A percentile compares a stretch with the other conserved stretches of the same genome.
Evolutionary conservation across 2,329 filamentous ascomycete species (phyloP).

Genomic region (Colletotrichum lentis): DNA sequence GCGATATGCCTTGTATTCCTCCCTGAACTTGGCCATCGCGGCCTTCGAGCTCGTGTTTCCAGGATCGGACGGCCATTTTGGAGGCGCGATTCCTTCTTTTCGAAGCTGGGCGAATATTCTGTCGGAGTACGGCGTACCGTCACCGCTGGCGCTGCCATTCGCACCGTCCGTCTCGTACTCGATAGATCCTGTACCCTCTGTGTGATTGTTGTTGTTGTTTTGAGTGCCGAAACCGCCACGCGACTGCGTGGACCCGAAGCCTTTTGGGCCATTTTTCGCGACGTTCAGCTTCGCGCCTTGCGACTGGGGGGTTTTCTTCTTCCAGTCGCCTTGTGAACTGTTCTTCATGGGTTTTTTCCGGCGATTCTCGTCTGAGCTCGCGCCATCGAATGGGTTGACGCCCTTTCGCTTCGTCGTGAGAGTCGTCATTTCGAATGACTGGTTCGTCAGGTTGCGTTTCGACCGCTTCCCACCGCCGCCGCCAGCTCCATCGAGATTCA

Average conservation of each 20-base stretch:
- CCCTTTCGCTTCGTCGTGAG: constrained; percentile 40
- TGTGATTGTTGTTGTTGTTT: constrained; percentile 22
- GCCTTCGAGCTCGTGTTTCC: constrained; percentile 58
- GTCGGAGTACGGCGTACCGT: constrained; percentile 53
- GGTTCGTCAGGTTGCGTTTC: constrained; percentile 42
- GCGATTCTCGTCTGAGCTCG: constrained; percentile 39
- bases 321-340: constrained; percentile 35
- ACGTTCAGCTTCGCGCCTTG: constrained; percentile 28
- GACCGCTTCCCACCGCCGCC: constrained; percentile 43
- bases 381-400: constrained; percentile 42
- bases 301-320: constrained; percentile 39
- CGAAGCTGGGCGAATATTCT: constrained; percentile 62
- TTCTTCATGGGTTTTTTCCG: constrained; percentile 39
- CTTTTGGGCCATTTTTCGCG: constrained; percentile 28
- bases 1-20: constrained; percentile 65
- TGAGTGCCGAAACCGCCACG: constrained; percentile 30
- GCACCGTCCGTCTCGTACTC: constrained; percentile 39
- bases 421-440: constrained; percentile 43
- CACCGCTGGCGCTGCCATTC: constrained; percentile 12
- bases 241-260: constrained; percentile 27
- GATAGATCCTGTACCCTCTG: constrained; percentile 8
- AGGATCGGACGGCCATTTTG: constrained; percentile 64
- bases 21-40: constrained; percentile 63
- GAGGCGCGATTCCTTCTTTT: constrained; percentile 63
- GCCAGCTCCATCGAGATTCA: constrained; percentile 46